Base-by-base conservation (phyloP, 805 yeast genomes). In the Candida parachauliodes region DNA sequence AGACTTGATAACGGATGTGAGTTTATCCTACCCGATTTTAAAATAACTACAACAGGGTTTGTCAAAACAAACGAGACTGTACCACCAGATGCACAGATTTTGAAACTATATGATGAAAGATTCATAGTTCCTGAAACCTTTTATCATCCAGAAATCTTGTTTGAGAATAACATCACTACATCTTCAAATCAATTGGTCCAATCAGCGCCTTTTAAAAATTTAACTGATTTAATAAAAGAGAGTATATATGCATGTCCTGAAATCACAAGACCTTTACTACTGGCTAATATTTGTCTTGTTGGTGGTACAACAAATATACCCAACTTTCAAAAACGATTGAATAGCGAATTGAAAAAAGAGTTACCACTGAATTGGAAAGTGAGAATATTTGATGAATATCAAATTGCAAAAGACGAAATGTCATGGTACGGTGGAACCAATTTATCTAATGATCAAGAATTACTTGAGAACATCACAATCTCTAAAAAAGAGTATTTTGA, bases 21-120 rank as follows among this genome's bases (percentile, higher is more conserved):
- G 48, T 91, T 88, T 51, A 83, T 87, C 0, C 64, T 93, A 28
- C 98, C 98, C 0, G 95, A 89, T 55, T 84, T 82, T 57, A 86
- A 84, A 51, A 81, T 86, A 1, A 81, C 88, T 6, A 74, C 81
- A 30, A 68, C 79, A 8, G 98, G 98, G 0, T 83, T 80, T 50
- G 77, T 84, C 1, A 43, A 46, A 18, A 46, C 50, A 46, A 20
- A 21, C 11, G 36, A 34, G 8, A 47, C 56, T 9, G 54, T 47
- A 5, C 40, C 72, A 2, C 70, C 62, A 16, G 83, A 79, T 33
- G 65, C 74, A 8, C 96, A 89, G 56, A 69, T 81, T 1, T 62
- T 91, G 25, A 63, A 72, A 34, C 68, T 93, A 5, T 72, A 70
- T 18, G 97, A 91, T 57, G 99, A 93, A 58, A 62, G 96, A 40